Conservation (phyloP, 768 basidiomycete genomes). For the Tulasnella sp. region DNA sequence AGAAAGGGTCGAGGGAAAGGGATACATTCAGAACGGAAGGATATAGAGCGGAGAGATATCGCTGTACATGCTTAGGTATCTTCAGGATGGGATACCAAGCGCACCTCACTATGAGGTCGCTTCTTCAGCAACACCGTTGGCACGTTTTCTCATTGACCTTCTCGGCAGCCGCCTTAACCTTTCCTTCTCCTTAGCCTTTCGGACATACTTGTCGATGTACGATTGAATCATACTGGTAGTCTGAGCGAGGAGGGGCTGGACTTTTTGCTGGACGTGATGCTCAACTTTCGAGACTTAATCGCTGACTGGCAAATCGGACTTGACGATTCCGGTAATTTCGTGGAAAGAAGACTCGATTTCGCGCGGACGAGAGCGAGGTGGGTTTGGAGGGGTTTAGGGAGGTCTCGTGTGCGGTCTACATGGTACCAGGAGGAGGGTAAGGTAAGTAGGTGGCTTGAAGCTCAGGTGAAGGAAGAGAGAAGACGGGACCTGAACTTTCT, state of each 20-base stretch:
- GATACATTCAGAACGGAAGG: background rate
- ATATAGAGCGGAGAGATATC: background rate
- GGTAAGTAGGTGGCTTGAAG: conserved; percentile 44
- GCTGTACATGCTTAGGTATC: background rate
- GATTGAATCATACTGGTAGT: conserved; percentile 19
- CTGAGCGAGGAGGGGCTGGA: conserved; percentile 62
- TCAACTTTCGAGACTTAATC: conserved; percentile 66
- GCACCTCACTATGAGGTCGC: background rate
- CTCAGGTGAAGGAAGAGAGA: background rate
- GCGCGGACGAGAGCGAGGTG: conserved; percentile 59
- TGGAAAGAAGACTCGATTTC: conserved; percentile 57
- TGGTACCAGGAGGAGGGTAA: conserved; percentile 48
- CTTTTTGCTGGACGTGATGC: conserved; percentile 61
- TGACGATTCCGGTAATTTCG: conserved; percentile 49
- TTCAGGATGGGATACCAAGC: background rate
- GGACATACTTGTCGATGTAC: conserved; percentile 30
- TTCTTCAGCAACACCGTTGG: background rate
- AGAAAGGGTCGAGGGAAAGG: background rate
- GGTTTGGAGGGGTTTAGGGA: conserved; percentile 20
- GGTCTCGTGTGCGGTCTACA: conserved; percentile 48
- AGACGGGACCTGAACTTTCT: conserved; percentile 57
- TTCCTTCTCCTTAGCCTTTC: conserved; percentile 25
- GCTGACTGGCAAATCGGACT: conserved; percentile 52
- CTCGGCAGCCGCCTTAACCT: conserved; percentile 37
- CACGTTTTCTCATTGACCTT: conserved; percentile 34